Evolutionary conservation across 1,139 yeast species (phyloP), one percentile per base, ranked within the genome.

Genomic region (Pichia sp.): DNA sequence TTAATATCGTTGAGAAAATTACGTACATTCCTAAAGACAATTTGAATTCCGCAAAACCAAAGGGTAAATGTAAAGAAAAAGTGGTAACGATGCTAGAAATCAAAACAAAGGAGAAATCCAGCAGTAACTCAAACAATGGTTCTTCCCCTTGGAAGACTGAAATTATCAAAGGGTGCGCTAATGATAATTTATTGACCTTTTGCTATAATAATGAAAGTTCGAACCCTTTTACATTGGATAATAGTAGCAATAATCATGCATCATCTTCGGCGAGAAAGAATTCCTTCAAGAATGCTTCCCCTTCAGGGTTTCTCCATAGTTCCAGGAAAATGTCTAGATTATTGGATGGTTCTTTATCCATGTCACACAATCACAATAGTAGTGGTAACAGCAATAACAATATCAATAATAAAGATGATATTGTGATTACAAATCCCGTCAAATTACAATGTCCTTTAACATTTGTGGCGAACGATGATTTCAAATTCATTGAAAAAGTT

Each of bases 1-100:
- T 87, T 43, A 84, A 82, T 54, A 72, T 86, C 7, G 66, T 81
- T 49, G 96, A 88, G 60, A 73, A 81, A 48, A 76, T 84, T 16
- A 77, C 87, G 0, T 85, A 81, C 57, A 75, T 39, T 27, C 81
- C 85, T 3, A 76, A 73, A 48, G 3, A 8, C 3, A 72, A 73
- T 53, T 51, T 35, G 11, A 27, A 11, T 31, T 9, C 9, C 2
- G 27, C 28, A 31, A 66, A 68, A 16, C 73, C 71, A 27, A 53
- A 61, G 11, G 75, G 69, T 40, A 65, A 60, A 49, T 60, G 55
- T 2, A 67, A 79, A 47, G 87, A 81, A 52, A 67, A 84, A 43
- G 65, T 71, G 1, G 65, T 81, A 2, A 68, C 84, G 0, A 59
- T 84, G 36, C 69, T 83, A 52, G 92, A 83, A 57, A 68, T 84